Percentiles rank a stretch among this genome's conserved stretches.
Evolutionary conservation across 2,329 filamentous ascomycete species (phyloP).

Genomic region (Ceratocystis cubensis): DNA sequence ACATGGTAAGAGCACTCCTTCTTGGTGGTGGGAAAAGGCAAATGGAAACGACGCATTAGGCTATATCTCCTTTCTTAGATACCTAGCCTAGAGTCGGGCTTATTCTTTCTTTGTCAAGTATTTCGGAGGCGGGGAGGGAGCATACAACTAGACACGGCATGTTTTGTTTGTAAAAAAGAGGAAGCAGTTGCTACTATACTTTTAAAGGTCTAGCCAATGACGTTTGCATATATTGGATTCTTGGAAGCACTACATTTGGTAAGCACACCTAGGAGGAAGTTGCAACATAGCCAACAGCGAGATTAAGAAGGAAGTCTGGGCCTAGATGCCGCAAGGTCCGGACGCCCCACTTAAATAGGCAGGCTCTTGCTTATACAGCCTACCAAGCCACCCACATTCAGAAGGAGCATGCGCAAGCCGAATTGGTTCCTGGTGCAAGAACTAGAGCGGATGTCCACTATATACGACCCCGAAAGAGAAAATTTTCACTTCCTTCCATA

Average conservation of each 20-base stretch:
- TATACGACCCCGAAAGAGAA: background rate
- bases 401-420: background rate
- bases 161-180: background rate
- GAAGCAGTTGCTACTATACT: background rate
- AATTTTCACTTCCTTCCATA: background rate
- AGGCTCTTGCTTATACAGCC: background rate
- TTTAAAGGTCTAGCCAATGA: background rate
- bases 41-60: background rate
- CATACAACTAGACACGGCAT: background rate
- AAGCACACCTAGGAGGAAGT: background rate
- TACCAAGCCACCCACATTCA: background rate
- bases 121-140: background rate
- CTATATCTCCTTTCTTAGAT: background rate
- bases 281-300: background rate
- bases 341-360: background rate
- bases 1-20: background rate
- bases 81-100: background rate
- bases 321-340: background rate
- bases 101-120: background rate
- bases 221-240: background rate
- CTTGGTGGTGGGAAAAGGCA: background rate
- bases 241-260: background rate
- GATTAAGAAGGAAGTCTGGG: background rate
- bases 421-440: background rate
- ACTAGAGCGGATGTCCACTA: background rate